A percentile compares a stretch with the other conserved stretches of the same genome.
Evolutionary conservation across 75 land plant genomes (phyloP).

Genomic region (Selaginella moellendorffii): DNA sequence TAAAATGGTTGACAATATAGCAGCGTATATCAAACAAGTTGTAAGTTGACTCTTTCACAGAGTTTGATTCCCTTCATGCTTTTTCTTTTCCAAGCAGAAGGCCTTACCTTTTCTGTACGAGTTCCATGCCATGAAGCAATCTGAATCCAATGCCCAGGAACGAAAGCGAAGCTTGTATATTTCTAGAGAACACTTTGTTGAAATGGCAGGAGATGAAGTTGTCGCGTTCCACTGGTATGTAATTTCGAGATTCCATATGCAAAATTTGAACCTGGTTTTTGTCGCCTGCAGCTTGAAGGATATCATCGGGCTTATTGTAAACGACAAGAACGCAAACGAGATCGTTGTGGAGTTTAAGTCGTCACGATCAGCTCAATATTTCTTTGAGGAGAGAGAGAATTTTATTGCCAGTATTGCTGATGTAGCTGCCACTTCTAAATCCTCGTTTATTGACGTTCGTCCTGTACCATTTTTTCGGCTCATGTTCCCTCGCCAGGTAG

Average conservation of each 20-base stretch:
- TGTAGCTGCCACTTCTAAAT: slow-evolving; percentile 19
- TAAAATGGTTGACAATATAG: slow-evolving; percentile 34
- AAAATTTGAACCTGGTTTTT: background rate
- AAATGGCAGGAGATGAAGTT: slow-evolving; percentile 28
- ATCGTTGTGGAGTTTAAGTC: slow-evolving; percentile 27
- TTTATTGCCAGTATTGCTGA: slow-evolving; percentile 33
- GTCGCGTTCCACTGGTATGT: slow-evolving; percentile 30
- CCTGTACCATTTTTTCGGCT: slow-evolving; percentile 27
- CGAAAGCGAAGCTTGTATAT: slow-evolving; percentile 24
- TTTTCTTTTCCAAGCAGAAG: slow-evolving; percentile 12
- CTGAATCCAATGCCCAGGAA: slow-evolving; percentile 26
- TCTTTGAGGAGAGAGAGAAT: slow-evolving; percentile 27
- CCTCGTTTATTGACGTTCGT: slow-evolving; percentile 19
- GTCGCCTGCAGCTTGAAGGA: slow-evolving; percentile 29
- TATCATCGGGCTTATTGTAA: slow-evolving; percentile 27
- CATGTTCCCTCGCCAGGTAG: slow-evolving; percentile 36
- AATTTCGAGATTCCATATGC: background rate
- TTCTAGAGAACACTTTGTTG: slow-evolving; percentile 29
- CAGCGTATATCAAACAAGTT: slow-evolving; percentile 28
- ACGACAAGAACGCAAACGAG: slow-evolving; percentile 19
- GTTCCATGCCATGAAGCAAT: slow-evolving; percentile 29
- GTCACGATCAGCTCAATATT: slow-evolving; percentile 35
- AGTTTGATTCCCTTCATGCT: background rate
- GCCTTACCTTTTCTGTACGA: slow-evolving; percentile 19
- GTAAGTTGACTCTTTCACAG: slow-evolving; percentile 13